phyloP scores from a whole-genome alignment of 306 rosid species.

The Alnus glutinosa region DNA sequence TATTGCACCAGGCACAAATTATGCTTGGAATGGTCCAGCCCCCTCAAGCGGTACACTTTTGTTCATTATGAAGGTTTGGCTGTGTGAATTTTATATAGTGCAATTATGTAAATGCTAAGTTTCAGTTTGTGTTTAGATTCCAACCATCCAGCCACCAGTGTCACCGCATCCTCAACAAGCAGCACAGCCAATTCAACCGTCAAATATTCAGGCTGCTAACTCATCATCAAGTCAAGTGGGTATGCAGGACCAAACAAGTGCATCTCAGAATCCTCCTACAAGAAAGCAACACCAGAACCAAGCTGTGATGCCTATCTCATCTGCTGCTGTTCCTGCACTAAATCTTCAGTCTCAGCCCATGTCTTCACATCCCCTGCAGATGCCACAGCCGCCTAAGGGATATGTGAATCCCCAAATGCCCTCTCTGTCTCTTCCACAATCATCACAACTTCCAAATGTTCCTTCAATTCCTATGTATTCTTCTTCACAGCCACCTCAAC shows the following conservation, averaged over 20 bases:
- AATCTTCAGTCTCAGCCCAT: constrained; percentile 67
- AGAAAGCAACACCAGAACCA: constrained; percentile 74
- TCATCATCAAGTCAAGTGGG: constrained; percentile 50
- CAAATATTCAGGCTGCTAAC: constrained; percentile 57
- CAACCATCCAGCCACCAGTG: constrained; percentile 63
- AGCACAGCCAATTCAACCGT: constrained; percentile 48
- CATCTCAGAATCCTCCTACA: constrained; percentile 56
- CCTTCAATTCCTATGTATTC: constrained; percentile 65
- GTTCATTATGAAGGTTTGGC: constrained; percentile 2
- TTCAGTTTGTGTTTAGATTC: constrained; percentile 50
- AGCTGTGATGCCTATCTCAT: constrained; percentile 53
- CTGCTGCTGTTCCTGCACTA: constrained; percentile 55
- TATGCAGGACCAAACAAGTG: constrained; percentile 65
- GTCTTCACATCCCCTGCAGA: constrained; percentile 58
- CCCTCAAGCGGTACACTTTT: constrained; percentile 64
- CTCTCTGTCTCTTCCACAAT: constrained; percentile 54
- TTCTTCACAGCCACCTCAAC: constrained; percentile 64
- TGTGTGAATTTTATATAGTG: constrained; percentile 20
- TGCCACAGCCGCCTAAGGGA: constrained; percentile 72
- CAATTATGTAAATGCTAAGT: constrained; percentile 16
- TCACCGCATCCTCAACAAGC: constrained; percentile 64
- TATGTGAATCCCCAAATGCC: constrained; percentile 58
- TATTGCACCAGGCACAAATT: constrained; percentile 76
- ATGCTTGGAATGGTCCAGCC: constrained; percentile 99
- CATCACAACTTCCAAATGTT: constrained; percentile 67